These are phyloP conservation scores for Mucor piriformis DNA, from an alignment of 371 early-diverging fungal genomes.

Conservation along the genomic window DNA sequence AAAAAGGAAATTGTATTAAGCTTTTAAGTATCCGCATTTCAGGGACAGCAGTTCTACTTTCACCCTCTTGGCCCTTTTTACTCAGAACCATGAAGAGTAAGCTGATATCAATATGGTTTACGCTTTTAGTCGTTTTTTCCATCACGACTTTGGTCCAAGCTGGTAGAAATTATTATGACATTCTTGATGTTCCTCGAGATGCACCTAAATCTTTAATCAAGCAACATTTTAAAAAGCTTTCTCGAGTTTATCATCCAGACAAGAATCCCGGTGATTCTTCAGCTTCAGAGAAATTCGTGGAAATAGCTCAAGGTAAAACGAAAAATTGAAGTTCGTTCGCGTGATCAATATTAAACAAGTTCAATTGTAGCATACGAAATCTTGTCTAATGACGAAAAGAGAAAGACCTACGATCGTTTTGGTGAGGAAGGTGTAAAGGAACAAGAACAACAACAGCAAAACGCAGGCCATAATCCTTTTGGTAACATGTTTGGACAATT, in stretches of 20 bases:
- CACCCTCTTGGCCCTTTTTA: no score
- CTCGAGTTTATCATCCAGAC: constrained; percentile 3
- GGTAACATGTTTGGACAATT: constrained; percentile 43
- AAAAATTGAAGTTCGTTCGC: no score
- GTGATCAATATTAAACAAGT: no score
- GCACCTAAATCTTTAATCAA: background rate
- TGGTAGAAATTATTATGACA: constrained; percentile 2
- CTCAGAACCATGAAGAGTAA: background rate
- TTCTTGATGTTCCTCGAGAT: constrained; percentile 1
- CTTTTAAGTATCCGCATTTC: no score
- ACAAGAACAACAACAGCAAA: constrained; percentile 48
- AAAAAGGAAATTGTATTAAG: no score
- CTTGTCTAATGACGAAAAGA: constrained; percentile 73
- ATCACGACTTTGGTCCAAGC: background rate
- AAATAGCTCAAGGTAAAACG: constrained; percentile 63
- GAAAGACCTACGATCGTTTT: constrained; percentile 82
- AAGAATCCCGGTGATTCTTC: constrained; percentile 3
- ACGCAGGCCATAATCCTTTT: constrained; percentile 71
- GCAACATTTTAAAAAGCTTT: background rate
- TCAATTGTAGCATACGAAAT: constrained; percentile 68
- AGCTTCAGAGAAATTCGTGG: constrained; percentile 89
- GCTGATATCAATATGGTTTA: background rate
- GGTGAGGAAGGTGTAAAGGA: constrained; percentile 85
- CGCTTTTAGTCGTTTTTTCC: background rate
- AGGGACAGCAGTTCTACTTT: no score